Evolutionary conservation across 2,329 filamentous ascomycete species (phyloP).

Genomic region (Monilinia fructicola): DNA sequence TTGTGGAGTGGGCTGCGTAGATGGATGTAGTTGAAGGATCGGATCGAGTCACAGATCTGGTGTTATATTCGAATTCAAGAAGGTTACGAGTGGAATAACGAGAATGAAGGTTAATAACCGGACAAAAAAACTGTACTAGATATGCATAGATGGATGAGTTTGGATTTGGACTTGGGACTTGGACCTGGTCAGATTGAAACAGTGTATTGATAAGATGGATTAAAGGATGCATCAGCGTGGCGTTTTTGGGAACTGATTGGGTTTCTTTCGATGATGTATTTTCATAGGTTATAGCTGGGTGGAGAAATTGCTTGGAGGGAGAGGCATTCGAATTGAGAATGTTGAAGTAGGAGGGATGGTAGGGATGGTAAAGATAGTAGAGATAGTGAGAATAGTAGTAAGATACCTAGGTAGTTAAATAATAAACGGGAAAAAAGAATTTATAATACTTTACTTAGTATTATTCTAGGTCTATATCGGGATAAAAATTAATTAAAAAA

Average conservation of each 20-base stretch:
- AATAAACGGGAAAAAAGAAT: no score
- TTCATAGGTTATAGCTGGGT: background rate
- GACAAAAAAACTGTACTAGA: background rate
- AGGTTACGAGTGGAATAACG: background rate
- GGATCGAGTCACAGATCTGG: background rate
- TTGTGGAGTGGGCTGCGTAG: conserved; percentile 78
- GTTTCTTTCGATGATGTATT: background rate
- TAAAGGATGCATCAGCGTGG: conserved; percentile 8
- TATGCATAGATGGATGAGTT: background rate
- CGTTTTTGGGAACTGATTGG: conserved; percentile 3
- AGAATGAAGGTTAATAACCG: background rate
- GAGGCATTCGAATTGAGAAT: no score
- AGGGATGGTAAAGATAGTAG: no score
- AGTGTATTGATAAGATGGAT: conserved; percentile 5
- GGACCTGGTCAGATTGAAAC: background rate
- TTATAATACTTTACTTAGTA: no score
- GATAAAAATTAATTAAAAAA: no score
- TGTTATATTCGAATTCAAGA: background rate
- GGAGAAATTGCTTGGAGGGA: background rate
- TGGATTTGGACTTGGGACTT: background rate
- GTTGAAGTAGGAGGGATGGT: background rate
- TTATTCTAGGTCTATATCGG: no score
- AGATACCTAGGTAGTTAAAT: no score
- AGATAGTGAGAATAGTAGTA: no score
- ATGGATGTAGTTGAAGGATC: no score